A percentile compares a stretch with the other conserved stretches of the same genome.
Conservation (phyloP, 306 rosid species). For the Vigna reflexopilosa region DNA sequence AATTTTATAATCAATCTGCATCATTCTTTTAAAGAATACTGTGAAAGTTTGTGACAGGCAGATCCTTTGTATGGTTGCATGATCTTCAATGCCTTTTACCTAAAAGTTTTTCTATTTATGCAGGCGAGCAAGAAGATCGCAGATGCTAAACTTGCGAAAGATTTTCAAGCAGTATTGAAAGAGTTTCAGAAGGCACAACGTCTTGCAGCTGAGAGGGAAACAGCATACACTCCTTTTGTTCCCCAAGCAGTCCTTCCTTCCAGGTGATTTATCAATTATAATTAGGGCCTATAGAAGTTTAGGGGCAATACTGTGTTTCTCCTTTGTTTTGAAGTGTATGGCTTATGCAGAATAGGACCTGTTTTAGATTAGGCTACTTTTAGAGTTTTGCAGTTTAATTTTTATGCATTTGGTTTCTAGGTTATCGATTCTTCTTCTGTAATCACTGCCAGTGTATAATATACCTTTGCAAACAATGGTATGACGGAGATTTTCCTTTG, state of each 20-base stretch:
- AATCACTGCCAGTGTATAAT: slow-evolving; percentile 9
- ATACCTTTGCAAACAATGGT: slow-evolving; percentile 20
- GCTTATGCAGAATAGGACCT: slow-evolving; percentile 22
- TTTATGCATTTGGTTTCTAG: slow-evolving; percentile 24
- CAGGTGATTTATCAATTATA: slow-evolving; percentile 55
- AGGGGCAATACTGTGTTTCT: slow-evolving; percentile 13
- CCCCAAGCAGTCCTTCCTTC: slow-evolving; percentile 86
- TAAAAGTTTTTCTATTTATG: slow-evolving; percentile 37
- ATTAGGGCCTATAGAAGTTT: slow-evolving; percentile 36
- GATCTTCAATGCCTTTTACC: slow-evolving; percentile 29
- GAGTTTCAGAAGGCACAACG: slow-evolving; percentile 99
- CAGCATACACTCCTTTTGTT: slow-evolving; percentile 87
- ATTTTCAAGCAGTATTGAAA: slow-evolving; percentile 93
- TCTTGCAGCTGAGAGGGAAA: slow-evolving; percentile 97
- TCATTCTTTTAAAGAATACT: slow-evolving; percentile 15
- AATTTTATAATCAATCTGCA: background rate
- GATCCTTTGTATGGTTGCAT: slow-evolving; percentile 3
- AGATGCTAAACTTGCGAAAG: slow-evolving; percentile 98
- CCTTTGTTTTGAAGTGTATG: slow-evolving; percentile 12
- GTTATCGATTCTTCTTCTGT: slow-evolving; percentile 39
- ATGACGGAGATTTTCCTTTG: slow-evolving; percentile 31
- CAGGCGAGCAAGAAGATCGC: slow-evolving; percentile 97
- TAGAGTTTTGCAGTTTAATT: slow-evolving; percentile 21
- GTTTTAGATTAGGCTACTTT: slow-evolving; percentile 17
- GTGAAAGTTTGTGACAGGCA: background rate